phyloP scores from a whole-genome alignment of 1,284 basidiomycete species.

The Ceratobasidium sp. region DNA sequence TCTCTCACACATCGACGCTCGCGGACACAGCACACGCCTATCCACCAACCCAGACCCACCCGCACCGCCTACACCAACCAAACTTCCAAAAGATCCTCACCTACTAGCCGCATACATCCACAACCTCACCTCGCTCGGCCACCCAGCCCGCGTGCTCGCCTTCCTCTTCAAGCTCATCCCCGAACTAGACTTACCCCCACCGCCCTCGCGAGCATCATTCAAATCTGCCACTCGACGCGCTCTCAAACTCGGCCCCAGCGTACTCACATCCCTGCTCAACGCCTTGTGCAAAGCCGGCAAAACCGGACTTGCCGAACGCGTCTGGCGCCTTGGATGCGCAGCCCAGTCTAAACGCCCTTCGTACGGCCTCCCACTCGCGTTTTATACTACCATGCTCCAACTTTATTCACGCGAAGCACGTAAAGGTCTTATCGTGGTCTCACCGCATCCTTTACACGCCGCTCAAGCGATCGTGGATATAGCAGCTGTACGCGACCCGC shows the following conservation, averaged over 20 bases:
- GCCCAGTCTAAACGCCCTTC: constrained; percentile 55
- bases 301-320: constrained; percentile 70
- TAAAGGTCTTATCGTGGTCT: constrained; percentile 48
- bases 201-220: constrained; percentile 62
- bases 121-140: constrained; percentile 68
- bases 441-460: background rate
- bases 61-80: background rate
- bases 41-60: background rate
- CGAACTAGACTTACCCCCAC: constrained; percentile 62
- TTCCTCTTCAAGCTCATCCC: constrained; percentile 70
- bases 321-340: constrained; percentile 72
- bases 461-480: constrained; percentile 22
- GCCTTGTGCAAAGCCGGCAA: constrained; percentile 71
- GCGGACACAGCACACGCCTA: constrained; percentile 14
- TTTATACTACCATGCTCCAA: constrained; percentile 80
- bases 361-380: constrained; percentile 68
- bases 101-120: constrained; percentile 60
- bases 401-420: constrained; percentile 64
- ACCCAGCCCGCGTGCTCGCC: constrained; percentile 61
- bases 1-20: constrained; percentile 19
- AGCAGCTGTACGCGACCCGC: background rate
- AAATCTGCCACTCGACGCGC: constrained; percentile 48
- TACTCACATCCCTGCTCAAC: constrained; percentile 72
- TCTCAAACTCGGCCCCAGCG: constrained; percentile 66
- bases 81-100: constrained; percentile 1